These are phyloP conservation scores for Kentomonas sorsogonicus DNA, from an alignment of 208 protist genomes.

Conservation along the genomic window DNA sequence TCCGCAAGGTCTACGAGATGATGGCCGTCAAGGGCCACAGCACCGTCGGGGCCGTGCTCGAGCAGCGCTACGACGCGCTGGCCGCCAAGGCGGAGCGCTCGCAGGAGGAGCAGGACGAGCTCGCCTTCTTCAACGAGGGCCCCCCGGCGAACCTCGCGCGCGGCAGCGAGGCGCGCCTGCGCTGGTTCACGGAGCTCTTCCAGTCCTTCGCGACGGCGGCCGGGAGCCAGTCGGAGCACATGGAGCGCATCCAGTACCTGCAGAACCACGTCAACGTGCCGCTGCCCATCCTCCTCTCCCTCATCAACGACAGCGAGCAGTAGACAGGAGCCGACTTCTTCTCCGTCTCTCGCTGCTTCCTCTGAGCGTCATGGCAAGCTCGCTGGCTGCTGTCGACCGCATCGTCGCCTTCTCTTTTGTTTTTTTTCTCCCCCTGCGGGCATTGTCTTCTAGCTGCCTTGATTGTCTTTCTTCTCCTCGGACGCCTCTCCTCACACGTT, in stretches of 20 bases:
- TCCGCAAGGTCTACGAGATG: constrained; percentile 79
- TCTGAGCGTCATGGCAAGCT: too few relatives aligned
- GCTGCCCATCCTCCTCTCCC: constrained; percentile 68
- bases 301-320: constrained; percentile 57
- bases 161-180: constrained; percentile 35
- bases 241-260: constrained; percentile 78
- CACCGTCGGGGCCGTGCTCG: constrained; percentile 64
- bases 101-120: constrained; percentile 50
- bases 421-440: too few relatives aligned
- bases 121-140: constrained; percentile 44
- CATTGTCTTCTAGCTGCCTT: too few relatives aligned
- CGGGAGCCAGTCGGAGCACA: constrained; percentile 42
- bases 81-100: constrained; percentile 28
- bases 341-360: too few relatives aligned
- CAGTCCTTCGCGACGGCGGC: constrained; percentile 39
- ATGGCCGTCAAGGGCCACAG: constrained; percentile 73
- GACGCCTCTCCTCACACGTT: too few relatives aligned
- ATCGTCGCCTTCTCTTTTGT: too few relatives aligned
- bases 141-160: constrained; percentile 36
- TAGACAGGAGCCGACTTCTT: constrained; percentile 4
- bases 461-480: too few relatives aligned
- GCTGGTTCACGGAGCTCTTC: constrained; percentile 66
- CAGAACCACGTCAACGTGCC: constrained; percentile 84
- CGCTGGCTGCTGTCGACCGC: too few relatives aligned
- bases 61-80: constrained; percentile 78